Evolutionary conservation across 129 eudicot species (phyloP), one percentile per base, ranked within the genome.

Genomic region (Helichrysum umbraculigerum): DNA sequence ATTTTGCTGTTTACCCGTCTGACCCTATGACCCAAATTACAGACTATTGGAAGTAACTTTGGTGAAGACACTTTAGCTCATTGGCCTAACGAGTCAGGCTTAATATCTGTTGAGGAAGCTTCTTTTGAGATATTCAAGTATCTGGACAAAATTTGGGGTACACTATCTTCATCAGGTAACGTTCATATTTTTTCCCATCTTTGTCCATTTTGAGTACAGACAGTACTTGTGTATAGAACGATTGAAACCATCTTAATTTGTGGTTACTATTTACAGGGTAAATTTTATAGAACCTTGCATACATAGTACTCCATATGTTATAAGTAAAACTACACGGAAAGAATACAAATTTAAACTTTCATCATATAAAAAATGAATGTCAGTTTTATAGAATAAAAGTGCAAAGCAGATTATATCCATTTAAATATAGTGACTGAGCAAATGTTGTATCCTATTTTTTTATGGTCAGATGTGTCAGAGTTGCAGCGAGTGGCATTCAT

Each of bases 1-100:
- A 22, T 60, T 60, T 7, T 60, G n/a, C 66, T 60, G 17, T 60
- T 25, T 60, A 25, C 9, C 15, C 22, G 11, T 19, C 20, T 58
- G 64, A 7, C 4, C 7, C 3, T 60, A 25, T 50, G 35, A 76
- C 54, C 35, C 44, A 52, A 74, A 35, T 81, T 51, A 37, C 76
- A 95, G 99, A 83, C 84, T 76, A 86, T 95, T 30, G 99, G 99
- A 76, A 85, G 81, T 86, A 88, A 95, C 78, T 85, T 85, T 14
- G 99, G 99, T 80, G 99, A 92, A 84, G 97, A 95, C 74, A 89
- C 97, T 19, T 88, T 95, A 76, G 92, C 97, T 78, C 99, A 95
- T 73, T 95, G 99, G 99, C 99, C 99, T 65, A 84, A 83, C 76
- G 83, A 82, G 61, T 69, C 97, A 22, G 91, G 88, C 57, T 73